phyloP scores from a whole-genome alignment of 208 protist genomes.

The Crithidia thermophila region DNA sequence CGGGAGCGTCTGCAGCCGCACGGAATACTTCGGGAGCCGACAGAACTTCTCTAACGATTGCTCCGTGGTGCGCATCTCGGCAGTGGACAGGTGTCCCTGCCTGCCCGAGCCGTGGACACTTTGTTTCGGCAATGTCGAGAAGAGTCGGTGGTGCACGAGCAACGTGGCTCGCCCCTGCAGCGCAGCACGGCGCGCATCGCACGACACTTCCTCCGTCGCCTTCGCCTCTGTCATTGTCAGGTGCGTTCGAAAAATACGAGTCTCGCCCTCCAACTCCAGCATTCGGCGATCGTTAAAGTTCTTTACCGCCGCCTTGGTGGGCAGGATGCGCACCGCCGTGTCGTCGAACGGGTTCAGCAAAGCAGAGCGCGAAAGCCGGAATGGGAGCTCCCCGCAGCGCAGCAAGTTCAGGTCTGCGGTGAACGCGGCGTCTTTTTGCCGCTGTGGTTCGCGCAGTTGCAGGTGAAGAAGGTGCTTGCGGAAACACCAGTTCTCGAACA shows the following conservation, averaged over 20 bases:
- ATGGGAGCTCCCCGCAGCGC: conserved; percentile 60
- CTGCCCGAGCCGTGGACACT: neutral
- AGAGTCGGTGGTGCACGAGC: conserved; percentile 23
- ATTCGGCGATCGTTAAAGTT: conserved; percentile 76
- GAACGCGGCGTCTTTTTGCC: conserved; percentile 68
- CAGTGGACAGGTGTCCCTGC: neutral
- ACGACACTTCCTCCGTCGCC: neutral
- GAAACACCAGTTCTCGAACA: conserved; percentile 79
- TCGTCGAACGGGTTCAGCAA: conserved; percentile 52
- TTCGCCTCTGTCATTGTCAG: conserved; percentile 19
- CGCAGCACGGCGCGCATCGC: neutral
- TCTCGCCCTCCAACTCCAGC: conserved; percentile 60
- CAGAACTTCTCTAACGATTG: conserved; percentile 7
- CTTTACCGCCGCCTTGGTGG: conserved; percentile 56
- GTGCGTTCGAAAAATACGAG: conserved; percentile 50
- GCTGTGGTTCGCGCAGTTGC: conserved; percentile 46
- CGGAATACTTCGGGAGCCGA: conserved; percentile 5
- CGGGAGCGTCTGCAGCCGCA: conserved; percentile 16
- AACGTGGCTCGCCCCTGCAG: neutral
- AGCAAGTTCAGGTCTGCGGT: conserved; percentile 64
- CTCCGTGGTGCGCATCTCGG: conserved; percentile 1
- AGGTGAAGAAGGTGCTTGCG: conserved; percentile 61
- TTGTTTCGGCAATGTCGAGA: neutral
- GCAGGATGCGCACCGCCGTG: conserved; percentile 76
- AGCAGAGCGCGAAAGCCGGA: conserved; percentile 62